These are phyloP conservation scores for Xylaria sp. DNA, from an alignment of 2,329 filamentous ascomycete genomes.

Conservation along the genomic window DNA sequence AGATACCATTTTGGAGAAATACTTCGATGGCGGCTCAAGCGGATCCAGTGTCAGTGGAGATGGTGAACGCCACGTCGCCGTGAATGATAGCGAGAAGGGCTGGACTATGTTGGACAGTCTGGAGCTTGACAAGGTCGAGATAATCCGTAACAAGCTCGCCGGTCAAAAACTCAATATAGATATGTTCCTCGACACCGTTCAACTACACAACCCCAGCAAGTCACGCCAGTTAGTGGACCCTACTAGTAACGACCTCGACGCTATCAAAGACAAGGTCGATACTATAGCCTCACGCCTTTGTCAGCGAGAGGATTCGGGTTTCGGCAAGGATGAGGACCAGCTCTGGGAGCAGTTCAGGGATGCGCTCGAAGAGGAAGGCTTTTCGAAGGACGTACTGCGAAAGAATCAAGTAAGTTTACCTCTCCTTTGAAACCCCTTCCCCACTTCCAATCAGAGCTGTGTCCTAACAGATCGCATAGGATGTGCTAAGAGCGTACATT, in stretches of 20 bases:
- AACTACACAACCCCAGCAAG: constrained; percentile 61
- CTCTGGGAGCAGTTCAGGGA: constrained; percentile 68
- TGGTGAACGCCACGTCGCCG: constrained; percentile 43
- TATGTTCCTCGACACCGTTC: constrained; percentile 67
- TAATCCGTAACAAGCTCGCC: constrained; percentile 60
- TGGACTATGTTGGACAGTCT: constrained; percentile 51
- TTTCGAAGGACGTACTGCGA: constrained; percentile 64
- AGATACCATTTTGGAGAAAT: constrained; percentile 62
- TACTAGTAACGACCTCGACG: constrained; percentile 59
- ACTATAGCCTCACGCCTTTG: constrained; percentile 64
- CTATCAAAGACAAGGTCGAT: constrained; percentile 71
- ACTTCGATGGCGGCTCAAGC: constrained; percentile 47
- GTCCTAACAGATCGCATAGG: constrained; percentile 53
- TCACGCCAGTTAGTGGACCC: constrained; percentile 51
- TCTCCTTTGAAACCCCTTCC: background rate
- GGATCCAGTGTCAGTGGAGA: constrained; percentile 39
- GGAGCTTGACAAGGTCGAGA: constrained; percentile 55
- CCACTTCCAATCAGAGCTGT: background rate
- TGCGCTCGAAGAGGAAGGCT: constrained; percentile 69
- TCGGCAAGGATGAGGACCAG: constrained; percentile 60
- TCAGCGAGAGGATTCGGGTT: constrained; percentile 54
- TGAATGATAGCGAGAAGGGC: constrained; percentile 50
- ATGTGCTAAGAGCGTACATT: constrained; percentile 70
- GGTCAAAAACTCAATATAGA: constrained; percentile 65
- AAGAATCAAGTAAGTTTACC: constrained; percentile 66